A percentile compares a stretch with the other conserved stretches of the same genome.
Conservation (phyloP, 306 rosid genomes). For the Lagenaria siceraria region DNA sequence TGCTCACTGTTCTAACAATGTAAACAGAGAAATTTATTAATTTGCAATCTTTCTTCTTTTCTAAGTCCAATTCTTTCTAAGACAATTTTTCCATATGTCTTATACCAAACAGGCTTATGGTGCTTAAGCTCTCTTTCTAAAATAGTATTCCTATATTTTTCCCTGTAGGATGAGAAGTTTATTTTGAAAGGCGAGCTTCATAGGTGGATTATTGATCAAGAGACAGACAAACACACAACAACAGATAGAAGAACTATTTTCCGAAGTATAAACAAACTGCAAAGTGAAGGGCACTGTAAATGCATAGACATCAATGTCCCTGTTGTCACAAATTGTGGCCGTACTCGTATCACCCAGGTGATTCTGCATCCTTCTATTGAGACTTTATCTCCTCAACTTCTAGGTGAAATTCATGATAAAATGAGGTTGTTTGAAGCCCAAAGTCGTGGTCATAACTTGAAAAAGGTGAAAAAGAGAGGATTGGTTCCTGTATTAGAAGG, state of each 20-base stretch:
- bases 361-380: slow-evolving; percentile 66
- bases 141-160: neutral
- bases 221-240: slow-evolving; percentile 48
- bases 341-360: slow-evolving; percentile 32
- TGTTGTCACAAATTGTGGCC: slow-evolving; percentile 47
- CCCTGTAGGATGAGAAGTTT: slow-evolving; percentile 58
- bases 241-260: slow-evolving; percentile 67
- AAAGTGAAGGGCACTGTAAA: slow-evolving; percentile 55
- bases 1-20: neutral
- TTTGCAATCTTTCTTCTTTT: neutral
- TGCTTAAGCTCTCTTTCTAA: neutral
- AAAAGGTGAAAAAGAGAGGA: slow-evolving; percentile 35
- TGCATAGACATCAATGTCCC: slow-evolving; percentile 53
- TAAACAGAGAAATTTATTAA: neutral
- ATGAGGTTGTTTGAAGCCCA: slow-evolving; percentile 56
- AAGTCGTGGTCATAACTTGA: slow-evolving; percentile 39
- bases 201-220: slow-evolving; percentile 66
- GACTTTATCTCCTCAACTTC: slow-evolving; percentile 49
- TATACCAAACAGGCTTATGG: neutral
- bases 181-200: slow-evolving; percentile 55
- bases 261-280: slow-evolving; percentile 59
- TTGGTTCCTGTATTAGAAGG: slow-evolving; percentile 57
- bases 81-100: neutral
- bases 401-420: slow-evolving; percentile 61
- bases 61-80: neutral